Conservation (phyloP, 352 stramenopile genomes). For the Pythium aquatile region DNA sequence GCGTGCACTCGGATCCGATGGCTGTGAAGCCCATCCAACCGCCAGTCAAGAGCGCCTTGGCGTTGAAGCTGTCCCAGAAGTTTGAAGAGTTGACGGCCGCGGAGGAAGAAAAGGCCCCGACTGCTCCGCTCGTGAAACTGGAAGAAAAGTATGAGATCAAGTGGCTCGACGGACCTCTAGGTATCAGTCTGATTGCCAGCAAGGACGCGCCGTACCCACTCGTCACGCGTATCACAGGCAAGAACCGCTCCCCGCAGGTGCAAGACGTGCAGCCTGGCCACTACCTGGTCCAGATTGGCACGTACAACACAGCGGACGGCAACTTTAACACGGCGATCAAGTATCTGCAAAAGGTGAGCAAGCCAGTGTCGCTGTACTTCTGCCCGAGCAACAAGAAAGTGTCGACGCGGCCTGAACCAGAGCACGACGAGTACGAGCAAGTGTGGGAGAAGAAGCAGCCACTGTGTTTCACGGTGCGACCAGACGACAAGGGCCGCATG, state of each 20-base stretch:
- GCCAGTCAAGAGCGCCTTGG: conserved; percentile 66
- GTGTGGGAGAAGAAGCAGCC: conserved; percentile 90
- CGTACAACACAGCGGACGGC: conserved; percentile 77
- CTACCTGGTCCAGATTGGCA: conserved; percentile 86
- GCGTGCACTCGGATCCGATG: conserved; percentile 71
- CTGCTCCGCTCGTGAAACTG: conserved; percentile 67
- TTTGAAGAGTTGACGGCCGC: conserved; percentile 72
- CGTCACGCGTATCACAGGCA: conserved; percentile 85
- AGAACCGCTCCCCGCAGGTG: conserved; percentile 85
- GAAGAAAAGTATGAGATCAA: conserved; percentile 87
- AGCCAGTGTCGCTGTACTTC: conserved; percentile 83
- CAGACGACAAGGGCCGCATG: conserved; percentile 62
- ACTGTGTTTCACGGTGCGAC: conserved; percentile 78
- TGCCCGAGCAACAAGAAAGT: conserved; percentile 80
- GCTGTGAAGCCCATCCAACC: conserved; percentile 74
- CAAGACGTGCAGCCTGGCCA: conserved; percentile 85
- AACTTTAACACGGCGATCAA: conserved; percentile 91
- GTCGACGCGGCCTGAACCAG: conserved; percentile 62
- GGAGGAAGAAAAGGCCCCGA: conserved; percentile 70
- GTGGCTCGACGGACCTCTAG: conserved; percentile 81
- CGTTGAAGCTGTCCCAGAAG: conserved; percentile 66
- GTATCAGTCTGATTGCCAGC: conserved; percentile 86
- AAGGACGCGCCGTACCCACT: conserved; percentile 86
- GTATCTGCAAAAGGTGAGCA: conserved; percentile 85
- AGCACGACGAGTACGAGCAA: conserved; percentile 80